Evolutionary conservation across 2,329 filamentous ascomycete species (phyloP).

Genomic region (Hypoxylon sp.): DNA sequence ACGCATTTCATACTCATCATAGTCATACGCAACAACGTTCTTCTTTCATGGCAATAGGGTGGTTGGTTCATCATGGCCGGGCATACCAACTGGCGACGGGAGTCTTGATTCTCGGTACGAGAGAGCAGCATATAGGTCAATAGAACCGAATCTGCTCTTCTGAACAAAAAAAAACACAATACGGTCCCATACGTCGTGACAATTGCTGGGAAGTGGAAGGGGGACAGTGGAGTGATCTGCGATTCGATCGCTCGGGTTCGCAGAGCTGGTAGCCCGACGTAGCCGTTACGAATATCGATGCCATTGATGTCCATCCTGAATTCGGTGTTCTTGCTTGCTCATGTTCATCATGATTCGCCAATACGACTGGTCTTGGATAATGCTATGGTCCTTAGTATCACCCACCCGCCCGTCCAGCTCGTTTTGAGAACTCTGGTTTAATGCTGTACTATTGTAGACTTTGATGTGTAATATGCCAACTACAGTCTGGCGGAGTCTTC

Average conservation of each 20-base stretch:
- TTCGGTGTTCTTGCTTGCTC: too few species aligned
- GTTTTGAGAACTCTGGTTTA: too few species aligned
- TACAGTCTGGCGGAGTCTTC: too few species aligned
- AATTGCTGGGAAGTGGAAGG: slow-evolving; percentile 15
- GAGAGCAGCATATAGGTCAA: slow-evolving; percentile 43
- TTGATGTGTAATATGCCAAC: too few species aligned
- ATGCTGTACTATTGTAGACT: too few species aligned
- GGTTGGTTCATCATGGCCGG: slow-evolving; percentile 57
- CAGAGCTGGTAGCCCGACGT: not conserved
- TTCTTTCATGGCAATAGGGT: slow-evolving; percentile 56
- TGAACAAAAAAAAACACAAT: too few species aligned
- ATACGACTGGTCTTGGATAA: too few species aligned
- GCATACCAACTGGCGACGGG: slow-evolving; percentile 45
- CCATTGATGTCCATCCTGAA: too few species aligned
- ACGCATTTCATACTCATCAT: slow-evolving; percentile 51
- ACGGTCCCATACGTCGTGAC: too few species aligned
- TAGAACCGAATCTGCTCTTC: slow-evolving; percentile 40
- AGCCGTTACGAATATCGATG: slow-evolving; percentile 12
- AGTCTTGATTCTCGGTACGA: slow-evolving; percentile 56
- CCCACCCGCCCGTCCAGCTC: too few species aligned
- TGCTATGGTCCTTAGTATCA: too few species aligned
- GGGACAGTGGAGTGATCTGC: not conserved
- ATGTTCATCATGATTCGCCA: too few species aligned
- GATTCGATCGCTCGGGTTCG: not conserved
- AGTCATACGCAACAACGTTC: slow-evolving; percentile 48